Conservation (phyloP, 2,329 filamentous ascomycete genomes). For the Nigrospora sphaerica region DNA sequence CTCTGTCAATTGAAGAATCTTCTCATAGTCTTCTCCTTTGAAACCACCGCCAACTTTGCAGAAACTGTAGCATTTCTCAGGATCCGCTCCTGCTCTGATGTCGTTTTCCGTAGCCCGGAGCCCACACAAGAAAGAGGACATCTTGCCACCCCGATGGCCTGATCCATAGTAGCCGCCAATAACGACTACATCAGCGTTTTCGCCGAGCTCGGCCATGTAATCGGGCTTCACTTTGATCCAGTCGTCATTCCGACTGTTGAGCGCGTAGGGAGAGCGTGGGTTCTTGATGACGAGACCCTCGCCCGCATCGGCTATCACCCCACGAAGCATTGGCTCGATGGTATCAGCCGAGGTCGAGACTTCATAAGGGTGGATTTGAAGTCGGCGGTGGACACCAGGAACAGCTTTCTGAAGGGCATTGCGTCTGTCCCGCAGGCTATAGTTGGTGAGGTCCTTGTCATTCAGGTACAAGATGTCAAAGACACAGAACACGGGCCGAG, state of each 20-base stretch:
- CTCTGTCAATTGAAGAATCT: conserved; percentile 75
- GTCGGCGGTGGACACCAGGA: conserved; percentile 60
- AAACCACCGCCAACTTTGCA: conserved; percentile 98
- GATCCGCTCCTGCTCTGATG: conserved; percentile 48
- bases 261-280: conserved; percentile 73
- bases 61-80: conserved; percentile 84
- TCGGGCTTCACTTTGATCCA: conserved; percentile 99
- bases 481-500: conserved; percentile 72
- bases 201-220: conserved; percentile 95
- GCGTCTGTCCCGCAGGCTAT: conserved; percentile 74
- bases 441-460: conserved; percentile 68
- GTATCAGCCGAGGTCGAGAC: conserved; percentile 60
- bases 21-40: conserved; percentile 73
- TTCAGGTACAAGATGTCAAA: conserved; percentile 94
- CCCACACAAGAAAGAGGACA: conserved; percentile 88
- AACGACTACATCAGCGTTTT: conserved; percentile 82
- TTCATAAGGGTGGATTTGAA: conserved; percentile 75
- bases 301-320: conserved; percentile 77
- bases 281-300: conserved; percentile 95
- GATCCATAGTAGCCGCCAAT: conserved; percentile 92
- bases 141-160: conserved; percentile 70
- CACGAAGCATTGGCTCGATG: conserved; percentile 72
- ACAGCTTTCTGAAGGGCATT: conserved; percentile 68
- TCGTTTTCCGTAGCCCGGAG: conserved; percentile 67
- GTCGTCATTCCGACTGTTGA: conserved; percentile 88